phyloP scores from a whole-genome alignment of 2,329 filamentous ascomycete genomes.

The Colletotrichum trifolii region DNA sequence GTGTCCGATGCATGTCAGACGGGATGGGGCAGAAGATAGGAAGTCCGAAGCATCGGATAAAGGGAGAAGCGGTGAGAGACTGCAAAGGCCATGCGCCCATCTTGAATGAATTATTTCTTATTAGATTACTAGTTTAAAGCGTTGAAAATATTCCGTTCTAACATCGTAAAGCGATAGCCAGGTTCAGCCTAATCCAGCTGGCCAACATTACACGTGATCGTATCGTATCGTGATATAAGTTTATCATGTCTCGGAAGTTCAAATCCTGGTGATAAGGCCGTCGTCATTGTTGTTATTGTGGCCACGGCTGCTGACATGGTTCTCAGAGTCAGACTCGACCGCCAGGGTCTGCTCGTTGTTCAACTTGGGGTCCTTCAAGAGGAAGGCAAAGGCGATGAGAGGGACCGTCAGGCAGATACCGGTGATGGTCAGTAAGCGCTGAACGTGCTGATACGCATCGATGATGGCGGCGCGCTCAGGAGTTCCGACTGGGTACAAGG shows the following conservation, averaged over 20 bases:
- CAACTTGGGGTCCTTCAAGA: conserved; percentile 58
- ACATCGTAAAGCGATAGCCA: no score
- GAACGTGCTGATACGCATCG: conserved; percentile 57
- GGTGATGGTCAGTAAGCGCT: conserved; percentile 59
- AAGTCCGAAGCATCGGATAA: neutral
- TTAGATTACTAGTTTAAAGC: neutral
- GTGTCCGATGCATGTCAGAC: conserved; percentile 3
- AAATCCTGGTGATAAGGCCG: conserved; percentile 10
- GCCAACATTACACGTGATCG: no score
- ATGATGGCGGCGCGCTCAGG: conserved; percentile 56
- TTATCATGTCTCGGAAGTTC: neutral
- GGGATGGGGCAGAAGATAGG: neutral
- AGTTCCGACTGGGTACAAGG: conserved; percentile 53
- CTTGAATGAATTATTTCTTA: neutral
- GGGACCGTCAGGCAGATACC: conserved; percentile 62
- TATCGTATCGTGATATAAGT: neutral
- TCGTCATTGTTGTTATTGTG: neutral
- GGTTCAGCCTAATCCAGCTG: no score
- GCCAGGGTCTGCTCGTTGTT: conserved; percentile 58
- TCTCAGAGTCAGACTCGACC: conserved; percentile 38
- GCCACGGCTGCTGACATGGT: conserved; percentile 1
- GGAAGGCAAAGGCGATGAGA: conserved; percentile 56
- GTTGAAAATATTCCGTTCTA: neutral
- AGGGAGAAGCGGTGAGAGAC: neutral
- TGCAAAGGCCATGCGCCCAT: neutral